These are phyloP conservation scores for barrel medic (Medicago truncatula) DNA, from an alignment of 306 rosid species.

Conservation along the genomic window MtrunA17r5.0-ANR NC_053045.1:13576001-13576500, in stretches of 20 bases:
- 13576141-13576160: slow-evolving; percentile 32
- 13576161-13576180: slow-evolving; percentile 39
- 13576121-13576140: not conserved
- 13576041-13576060: slow-evolving; percentile 13
- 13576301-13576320: slow-evolving; percentile 39
- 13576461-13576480: too few relatives aligned
- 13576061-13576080: slow-evolving; percentile 14
- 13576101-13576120: slow-evolving; percentile 4
- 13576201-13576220: slow-evolving; percentile 33
- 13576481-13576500: too few relatives aligned
- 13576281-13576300: slow-evolving; percentile 43
- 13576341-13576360: slow-evolving; percentile 54
- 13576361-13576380: slow-evolving; percentile 52
- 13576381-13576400: too few relatives aligned
- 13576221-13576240: slow-evolving; percentile 36
- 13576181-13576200: slow-evolving; percentile 44
- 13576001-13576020: slow-evolving; percentile 23
- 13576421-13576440: too few relatives aligned
- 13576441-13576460: too few relatives aligned
- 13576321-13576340: slow-evolving; percentile 40
- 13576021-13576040: slow-evolving; percentile 40
- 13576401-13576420: too few relatives aligned
- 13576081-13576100: slow-evolving; percentile 7
- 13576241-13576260: slow-evolving; percentile 37
- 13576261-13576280: slow-evolving; percentile 54